phyloP scores from a whole-genome alignment of 768 basidiomycete genomes.

The Tulasnella sp. region DNA sequence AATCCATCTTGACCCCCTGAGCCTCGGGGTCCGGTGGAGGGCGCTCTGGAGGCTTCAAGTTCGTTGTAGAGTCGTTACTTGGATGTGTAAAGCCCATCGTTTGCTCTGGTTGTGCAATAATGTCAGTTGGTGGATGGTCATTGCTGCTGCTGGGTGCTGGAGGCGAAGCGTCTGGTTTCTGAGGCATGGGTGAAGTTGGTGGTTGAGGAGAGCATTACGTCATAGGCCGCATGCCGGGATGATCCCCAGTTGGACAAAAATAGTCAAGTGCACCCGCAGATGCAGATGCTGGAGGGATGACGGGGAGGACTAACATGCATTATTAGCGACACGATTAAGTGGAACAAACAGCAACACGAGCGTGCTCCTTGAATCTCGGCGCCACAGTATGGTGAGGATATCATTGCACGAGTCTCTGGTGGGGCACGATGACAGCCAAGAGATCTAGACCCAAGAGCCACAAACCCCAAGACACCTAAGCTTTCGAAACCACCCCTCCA shows the following conservation, averaged over 20 bases:
- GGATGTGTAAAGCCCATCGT: background rate
- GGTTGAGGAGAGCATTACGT: background rate
- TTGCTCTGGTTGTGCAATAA: background rate
- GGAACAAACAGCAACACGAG: background rate
- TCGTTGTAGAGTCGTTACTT: background rate
- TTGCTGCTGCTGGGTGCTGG: background rate
- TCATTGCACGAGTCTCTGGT: background rate
- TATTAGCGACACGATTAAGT: background rate
- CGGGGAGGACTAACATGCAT: background rate
- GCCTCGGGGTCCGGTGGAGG: background rate
- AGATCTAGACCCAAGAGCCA: background rate
- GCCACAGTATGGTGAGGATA: background rate
- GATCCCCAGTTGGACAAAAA: background rate
- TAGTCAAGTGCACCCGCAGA: background rate
- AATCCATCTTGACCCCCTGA: slow-evolving; percentile 4
- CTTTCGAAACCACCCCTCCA: slow-evolving; percentile 71
- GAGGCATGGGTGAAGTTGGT: background rate
- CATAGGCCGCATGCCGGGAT: background rate
- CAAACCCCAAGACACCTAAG: background rate
- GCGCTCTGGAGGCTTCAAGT: background rate
- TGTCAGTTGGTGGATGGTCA: background rate
- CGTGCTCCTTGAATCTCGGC: background rate
- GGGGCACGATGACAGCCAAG: background rate
- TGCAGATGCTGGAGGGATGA: background rate
- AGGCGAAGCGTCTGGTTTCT: background rate